A percentile compares a stretch with the other conserved stretches of the same genome.
Conservation (phyloP, 108 stramenopile genomes). For the Mayamaea pseudoterrestris region DNA sequence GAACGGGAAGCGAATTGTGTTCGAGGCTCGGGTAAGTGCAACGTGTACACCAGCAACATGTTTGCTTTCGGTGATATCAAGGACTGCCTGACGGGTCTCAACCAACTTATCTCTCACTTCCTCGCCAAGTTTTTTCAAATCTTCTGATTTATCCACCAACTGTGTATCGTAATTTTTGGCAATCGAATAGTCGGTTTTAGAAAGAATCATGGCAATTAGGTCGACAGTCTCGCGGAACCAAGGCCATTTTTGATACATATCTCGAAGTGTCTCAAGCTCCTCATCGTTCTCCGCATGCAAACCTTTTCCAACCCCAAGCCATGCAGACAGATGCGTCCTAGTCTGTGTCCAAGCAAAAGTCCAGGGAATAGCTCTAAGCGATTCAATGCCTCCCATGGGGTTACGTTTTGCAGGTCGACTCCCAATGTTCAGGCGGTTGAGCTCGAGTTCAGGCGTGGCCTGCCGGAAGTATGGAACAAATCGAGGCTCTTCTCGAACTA, state of each 20-base stretch:
- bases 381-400: slow-evolving; percentile 92
- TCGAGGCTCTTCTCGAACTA: slow-evolving; percentile 80
- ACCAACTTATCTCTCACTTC: slow-evolving; percentile 75
- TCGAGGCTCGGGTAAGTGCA: slow-evolving; percentile 76
- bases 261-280: slow-evolving; percentile 40
- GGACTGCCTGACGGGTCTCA: slow-evolving; percentile 67
- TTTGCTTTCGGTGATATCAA: slow-evolving; percentile 66
- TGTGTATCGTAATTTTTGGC: slow-evolving; percentile 85
- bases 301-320: slow-evolving; percentile 92
- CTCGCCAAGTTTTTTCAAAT: slow-evolving; percentile 53
- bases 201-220: slow-evolving; percentile 89
- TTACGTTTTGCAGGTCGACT: slow-evolving; percentile 92
- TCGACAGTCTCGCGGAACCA: slow-evolving; percentile 90
- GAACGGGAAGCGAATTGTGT: slow-evolving; percentile 85
- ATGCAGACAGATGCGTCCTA: slow-evolving; percentile 87
- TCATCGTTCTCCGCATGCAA: slow-evolving; percentile 34
- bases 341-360: slow-evolving; percentile 98
- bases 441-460: slow-evolving; percentile 94
- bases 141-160: slow-evolving; percentile 54
- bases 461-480: slow-evolving; percentile 96
- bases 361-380: slow-evolving; percentile 95
- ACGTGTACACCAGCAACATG: slow-evolving; percentile 73
- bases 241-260: slow-evolving; percentile 93
- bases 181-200: slow-evolving; percentile 89
- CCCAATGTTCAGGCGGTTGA: slow-evolving; percentile 85